Conservation (phyloP, 2,329 filamentous ascomycete genomes). For the Fusarium chlamydosporum region DNA sequence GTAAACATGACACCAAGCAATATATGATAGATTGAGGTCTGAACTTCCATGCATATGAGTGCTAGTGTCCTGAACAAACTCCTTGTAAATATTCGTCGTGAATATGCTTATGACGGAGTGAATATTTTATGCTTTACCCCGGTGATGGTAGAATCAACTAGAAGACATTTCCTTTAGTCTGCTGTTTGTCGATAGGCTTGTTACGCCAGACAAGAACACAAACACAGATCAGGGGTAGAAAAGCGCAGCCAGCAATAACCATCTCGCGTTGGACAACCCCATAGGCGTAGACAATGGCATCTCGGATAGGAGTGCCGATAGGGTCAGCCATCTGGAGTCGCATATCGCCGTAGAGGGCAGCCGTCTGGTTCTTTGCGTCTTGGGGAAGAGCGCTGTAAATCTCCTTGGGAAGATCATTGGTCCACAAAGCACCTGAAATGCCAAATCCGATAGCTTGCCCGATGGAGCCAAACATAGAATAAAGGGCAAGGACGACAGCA, state of each 20-base stretch:
- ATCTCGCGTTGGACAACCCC: conserved; percentile 65
- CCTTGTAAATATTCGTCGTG: background rate
- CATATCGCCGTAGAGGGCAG: conserved; percentile 68
- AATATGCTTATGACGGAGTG: background rate
- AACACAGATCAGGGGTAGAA: conserved; percentile 54
- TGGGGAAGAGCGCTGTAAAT: conserved; percentile 66
- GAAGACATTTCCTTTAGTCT: conserved; percentile 67
- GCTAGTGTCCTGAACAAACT: conserved; percentile 2
- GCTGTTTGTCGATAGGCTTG: conserved; percentile 63
- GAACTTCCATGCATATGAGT: background rate
- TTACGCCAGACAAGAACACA: conserved; percentile 65
- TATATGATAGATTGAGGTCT: background rate
- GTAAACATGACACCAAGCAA: background rate
- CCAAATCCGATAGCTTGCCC: conserved; percentile 53
- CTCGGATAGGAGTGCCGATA: conserved; percentile 60
- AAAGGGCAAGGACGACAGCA: conserved; percentile 52
- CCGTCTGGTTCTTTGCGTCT: conserved; percentile 55
- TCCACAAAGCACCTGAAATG: conserved; percentile 54
- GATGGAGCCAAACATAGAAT: conserved; percentile 51
- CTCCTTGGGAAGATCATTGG: conserved; percentile 56
- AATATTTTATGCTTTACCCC: background rate
- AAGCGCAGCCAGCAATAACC: conserved; percentile 57
- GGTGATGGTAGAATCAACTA: conserved; percentile 47
- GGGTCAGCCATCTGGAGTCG: conserved; percentile 66
- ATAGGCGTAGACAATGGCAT: conserved; percentile 73